Conservation (phyloP, 257 asterid species). For the Lavandula angustifolia region DNA sequence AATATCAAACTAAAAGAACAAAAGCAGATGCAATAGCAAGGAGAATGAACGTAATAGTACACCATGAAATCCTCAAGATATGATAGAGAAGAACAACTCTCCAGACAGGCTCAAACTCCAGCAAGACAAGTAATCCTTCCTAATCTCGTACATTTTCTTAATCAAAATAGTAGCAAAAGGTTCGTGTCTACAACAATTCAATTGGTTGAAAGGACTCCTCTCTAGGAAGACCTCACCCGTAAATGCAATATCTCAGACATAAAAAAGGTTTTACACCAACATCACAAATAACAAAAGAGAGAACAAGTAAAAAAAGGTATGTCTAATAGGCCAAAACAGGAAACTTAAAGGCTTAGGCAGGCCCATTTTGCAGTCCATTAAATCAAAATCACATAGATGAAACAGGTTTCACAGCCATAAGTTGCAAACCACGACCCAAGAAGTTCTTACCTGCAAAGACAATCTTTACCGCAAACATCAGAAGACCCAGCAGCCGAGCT, state of each 20-base stretch:
- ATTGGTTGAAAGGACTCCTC: neutral
- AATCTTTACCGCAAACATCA: constrained; percentile 77
- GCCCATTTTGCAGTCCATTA: constrained; percentile 11
- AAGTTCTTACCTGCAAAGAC: constrained; percentile 79
- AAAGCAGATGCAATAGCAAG: neutral
- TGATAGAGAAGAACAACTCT: neutral
- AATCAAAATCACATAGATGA: constrained; percentile 4
- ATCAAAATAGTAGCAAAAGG: neutral
- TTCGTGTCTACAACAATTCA: constrained; percentile 3
- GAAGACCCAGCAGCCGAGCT: constrained; percentile 63
- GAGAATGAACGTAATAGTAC: constrained; percentile 16
- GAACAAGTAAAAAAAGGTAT: neutral
- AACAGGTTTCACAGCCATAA: constrained; percentile 23
- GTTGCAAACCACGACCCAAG: constrained; percentile 9
- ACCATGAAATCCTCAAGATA: constrained; percentile 5
- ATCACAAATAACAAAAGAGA: neutral
- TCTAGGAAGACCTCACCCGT: neutral
- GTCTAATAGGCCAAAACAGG: constrained; percentile 10
- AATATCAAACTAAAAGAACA: constrained; percentile 4
- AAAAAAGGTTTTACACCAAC: neutral
- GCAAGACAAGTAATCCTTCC: constrained; percentile 14
- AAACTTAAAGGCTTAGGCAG: constrained; percentile 2
- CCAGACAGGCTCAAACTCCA: constrained; percentile 4
- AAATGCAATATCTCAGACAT: neutral
- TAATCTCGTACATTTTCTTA: neutral